Evolutionary conservation across 495 filamentous ascomycete species (phyloP), one percentile per base, ranked within the genome.

Genomic region (Hamigera avellanea): DNA sequence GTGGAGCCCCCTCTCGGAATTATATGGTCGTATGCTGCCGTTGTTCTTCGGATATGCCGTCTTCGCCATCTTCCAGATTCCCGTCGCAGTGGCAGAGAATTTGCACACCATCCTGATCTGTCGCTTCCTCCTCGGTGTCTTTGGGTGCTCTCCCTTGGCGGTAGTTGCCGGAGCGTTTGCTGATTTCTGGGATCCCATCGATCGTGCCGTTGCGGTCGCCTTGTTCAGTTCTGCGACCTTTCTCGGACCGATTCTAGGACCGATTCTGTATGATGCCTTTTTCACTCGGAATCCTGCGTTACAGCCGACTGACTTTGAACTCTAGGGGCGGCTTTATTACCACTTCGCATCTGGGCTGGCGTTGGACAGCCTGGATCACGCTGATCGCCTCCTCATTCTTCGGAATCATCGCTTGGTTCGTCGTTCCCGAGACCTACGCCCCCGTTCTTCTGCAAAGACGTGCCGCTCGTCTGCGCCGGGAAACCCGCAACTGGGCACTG

Each of bases 1-100:
- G n/a, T 80, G 66, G 62, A 73, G 66, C 1, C 87, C 87, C 0
- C 57, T 81, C 10, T 87, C 81, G 8, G 87, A 95, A 52, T 59
- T 95, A 15, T 72, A 72, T 42, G 87, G 87, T 15, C 50, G 72
- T n/a, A 70, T 66, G 32, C 48, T 45, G 44, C 76, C 76, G 2
- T 48, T 81, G 5, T 63, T 70, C 30, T 39, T 72, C 14, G 50
- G 64, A 15, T 74, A 73, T 30, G 61, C 59, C 0, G 60, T 78
- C 31, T 79, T 80, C 42, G 63, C 62, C 1, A 60, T 78, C 28
- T 57, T 72, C 59, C 40, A 75, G 15, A 56, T 74, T 15, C 59
- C 61, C 8, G 58, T 66, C 18, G 69, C 64, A 13, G 54, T 69
- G 14, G 69, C 62, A 2, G 46, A 67, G 15, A 75, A 81, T 41